Conservation (phyloP, 148 eudicot species). For the Fagopyrum homotropicum region DNA sequence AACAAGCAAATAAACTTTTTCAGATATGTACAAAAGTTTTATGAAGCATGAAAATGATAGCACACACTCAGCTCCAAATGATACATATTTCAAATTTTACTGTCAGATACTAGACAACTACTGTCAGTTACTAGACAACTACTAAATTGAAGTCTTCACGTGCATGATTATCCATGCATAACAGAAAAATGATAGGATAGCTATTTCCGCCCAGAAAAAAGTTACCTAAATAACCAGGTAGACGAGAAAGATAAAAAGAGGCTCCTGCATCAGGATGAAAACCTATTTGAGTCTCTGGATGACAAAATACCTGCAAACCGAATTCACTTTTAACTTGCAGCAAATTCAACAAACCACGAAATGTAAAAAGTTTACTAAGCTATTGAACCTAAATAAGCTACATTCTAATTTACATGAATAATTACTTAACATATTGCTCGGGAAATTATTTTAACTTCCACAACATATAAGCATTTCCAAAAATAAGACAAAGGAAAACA, state of each 20-base stretch:
- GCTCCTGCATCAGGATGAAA: conserved; percentile 99
- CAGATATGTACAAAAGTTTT: background rate
- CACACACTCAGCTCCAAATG: background rate
- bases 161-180: conserved; percentile 1
- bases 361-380: background rate
- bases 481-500: background rate
- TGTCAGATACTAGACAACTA: background rate
- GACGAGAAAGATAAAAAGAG: conserved; percentile 86
- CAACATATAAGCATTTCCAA: background rate
- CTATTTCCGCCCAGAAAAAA: background rate
- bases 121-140: background rate
- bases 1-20: background rate
- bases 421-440: background rate
- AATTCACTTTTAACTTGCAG: conserved; percentile 1
- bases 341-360: background rate
- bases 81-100: background rate
- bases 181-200: background rate
- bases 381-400: background rate
- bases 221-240: conserved; percentile 93
- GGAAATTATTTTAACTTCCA: background rate
- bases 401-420: background rate
- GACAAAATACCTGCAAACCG: conserved; percentile 59
- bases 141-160: background rate
- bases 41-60: background rate
- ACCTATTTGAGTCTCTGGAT: conserved; percentile 84